Evolutionary conservation across 768 basidiomycete species (phyloP), one percentile per base, ranked within the genome.

Genomic region (Auricularia sp.): DNA sequence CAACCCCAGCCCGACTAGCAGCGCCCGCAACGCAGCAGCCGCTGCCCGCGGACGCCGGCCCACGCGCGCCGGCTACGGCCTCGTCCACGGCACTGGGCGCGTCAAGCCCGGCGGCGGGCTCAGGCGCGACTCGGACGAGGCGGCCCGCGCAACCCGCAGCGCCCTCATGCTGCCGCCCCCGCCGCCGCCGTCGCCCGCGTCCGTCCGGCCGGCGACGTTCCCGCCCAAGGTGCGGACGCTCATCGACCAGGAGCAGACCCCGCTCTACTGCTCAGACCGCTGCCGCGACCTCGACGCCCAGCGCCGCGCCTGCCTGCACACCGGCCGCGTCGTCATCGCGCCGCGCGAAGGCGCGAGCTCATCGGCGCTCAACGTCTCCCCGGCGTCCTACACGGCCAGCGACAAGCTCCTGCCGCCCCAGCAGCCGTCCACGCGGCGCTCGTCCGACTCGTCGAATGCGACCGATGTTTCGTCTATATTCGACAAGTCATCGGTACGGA

Each of bases 251-350:
- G 79, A 80, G 1, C 90, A 88, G n/a, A 84, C 83, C 1, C 90
- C 90, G 21, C 81, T 92, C 65, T 92, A 93, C 76, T 93, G 90
- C 75, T 91, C 90, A 1, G 87, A 90, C 67, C 82, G 87, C 70
- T 93, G 90, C 72, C 79, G 83, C 66, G 73, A 85, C 51, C 75
- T 76, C 47, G 90, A 92, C 73, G 71, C 85, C 68, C 77, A 67
- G 64, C 63, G 62, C 39, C 11, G 47, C 11, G 47, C 47, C 10
- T 51, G 47, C 47, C 5, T 21, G 21, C 47, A 51, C 47, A 51
- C 47, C 21, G 11, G 11, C 47, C 18, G 47, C 47, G 47, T 51
- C 47, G 47, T 51, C 47, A 51, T 51, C 47, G 47, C 47, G 11
- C 16, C 47, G 47, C 47, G 47, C 18, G 18, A 51, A 5, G 11